A percentile compares a stretch with the other conserved stretches of the same genome.
phyloP scores from a whole-genome alignment of 2,329 filamentous ascomycete species.

The Stachybotrys chartarum region DNA sequence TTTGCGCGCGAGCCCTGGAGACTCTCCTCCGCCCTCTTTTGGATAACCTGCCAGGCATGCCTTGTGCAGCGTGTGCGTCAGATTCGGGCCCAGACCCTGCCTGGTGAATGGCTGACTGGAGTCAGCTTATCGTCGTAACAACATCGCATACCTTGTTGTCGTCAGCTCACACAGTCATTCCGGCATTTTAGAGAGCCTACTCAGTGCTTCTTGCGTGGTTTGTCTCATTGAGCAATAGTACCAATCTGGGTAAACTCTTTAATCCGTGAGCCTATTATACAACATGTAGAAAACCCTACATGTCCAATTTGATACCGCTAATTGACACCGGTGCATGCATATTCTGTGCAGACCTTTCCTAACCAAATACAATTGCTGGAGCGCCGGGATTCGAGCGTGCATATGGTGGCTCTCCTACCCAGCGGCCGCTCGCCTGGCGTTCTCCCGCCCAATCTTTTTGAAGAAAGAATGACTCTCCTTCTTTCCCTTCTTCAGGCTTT shows the following conservation, averaged over 20 bases:
- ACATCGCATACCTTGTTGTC: too few species aligned
- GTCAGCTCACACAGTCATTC: not conserved
- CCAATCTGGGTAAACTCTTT: too few species aligned
- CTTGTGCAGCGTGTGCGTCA: not conserved
- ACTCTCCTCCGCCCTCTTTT: not conserved
- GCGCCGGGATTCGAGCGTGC: too few species aligned
- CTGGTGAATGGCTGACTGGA: not conserved
- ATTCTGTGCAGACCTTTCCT: not conserved
- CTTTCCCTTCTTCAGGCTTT: constrained; percentile 29
- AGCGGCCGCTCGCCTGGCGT: constrained; percentile 27
- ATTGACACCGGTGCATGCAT: not conserved
- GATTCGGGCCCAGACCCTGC: not conserved
- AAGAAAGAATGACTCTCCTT: constrained; percentile 32
- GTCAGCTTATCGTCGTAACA: not conserved
- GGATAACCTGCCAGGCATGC: not conserved
- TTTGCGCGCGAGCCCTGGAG: not conserved
- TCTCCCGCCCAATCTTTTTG: constrained; percentile 35
- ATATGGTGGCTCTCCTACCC: constrained; percentile 7
- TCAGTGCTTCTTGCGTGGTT: not conserved
- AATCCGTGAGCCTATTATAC: not conserved
- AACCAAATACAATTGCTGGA: too few species aligned
- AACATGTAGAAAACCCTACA: not conserved
- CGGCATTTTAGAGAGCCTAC: not conserved
- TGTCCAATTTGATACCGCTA: not conserved
- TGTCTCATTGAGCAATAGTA: not conserved